A percentile compares a stretch with the other conserved stretches of the same genome.
Evolutionary conservation across 2,329 filamentous ascomycete genomes (phyloP).

Genomic region (Zymoseptoria crescenta): DNA sequence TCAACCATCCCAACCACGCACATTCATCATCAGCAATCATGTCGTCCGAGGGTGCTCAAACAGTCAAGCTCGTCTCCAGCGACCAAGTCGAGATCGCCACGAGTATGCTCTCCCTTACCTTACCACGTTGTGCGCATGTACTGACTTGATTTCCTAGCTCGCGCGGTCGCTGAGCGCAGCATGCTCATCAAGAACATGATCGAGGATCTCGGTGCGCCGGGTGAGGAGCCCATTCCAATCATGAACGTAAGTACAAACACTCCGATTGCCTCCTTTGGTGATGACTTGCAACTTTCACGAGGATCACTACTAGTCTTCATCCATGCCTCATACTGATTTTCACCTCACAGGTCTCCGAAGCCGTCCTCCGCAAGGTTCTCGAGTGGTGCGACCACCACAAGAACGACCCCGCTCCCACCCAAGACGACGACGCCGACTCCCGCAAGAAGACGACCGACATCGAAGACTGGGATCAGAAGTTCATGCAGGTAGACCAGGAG

Average conservation of each 20-base stretch:
- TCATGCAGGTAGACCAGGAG: slow-evolving; percentile 99
- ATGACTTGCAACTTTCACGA: background rate
- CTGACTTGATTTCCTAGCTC: slow-evolving; percentile 45
- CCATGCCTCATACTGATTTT: slow-evolving; percentile 22
- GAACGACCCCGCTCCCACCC: slow-evolving; percentile 70
- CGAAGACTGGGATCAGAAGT: slow-evolving; percentile 99
- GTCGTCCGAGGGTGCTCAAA: slow-evolving; percentile 30
- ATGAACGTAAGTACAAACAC: slow-evolving; percentile 52
- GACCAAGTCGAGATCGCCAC: slow-evolving; percentile 40
- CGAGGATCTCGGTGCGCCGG: slow-evolving; percentile 69
- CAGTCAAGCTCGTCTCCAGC: slow-evolving; percentile 38
- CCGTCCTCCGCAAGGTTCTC: slow-evolving; percentile 89
- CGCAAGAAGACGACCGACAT: slow-evolving; percentile 99
- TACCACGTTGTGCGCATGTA: slow-evolving; percentile 6
- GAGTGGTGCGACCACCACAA: slow-evolving; percentile 98
- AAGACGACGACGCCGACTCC: slow-evolving; percentile 85
- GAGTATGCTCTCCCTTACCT: slow-evolving; percentile 22
- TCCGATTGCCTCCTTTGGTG: background rate
- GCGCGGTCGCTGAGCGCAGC: slow-evolving; percentile 79
- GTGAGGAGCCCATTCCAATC: slow-evolving; percentile 70
- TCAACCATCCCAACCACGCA: slow-evolving; percentile 2
- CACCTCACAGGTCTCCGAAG: slow-evolving; percentile 63
- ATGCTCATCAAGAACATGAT: slow-evolving; percentile 98
- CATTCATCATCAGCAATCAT: slow-evolving; percentile 19
- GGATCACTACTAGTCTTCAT: background rate